Percentiles rank a stretch among this genome's conserved stretches.
These are phyloP conservation scores for Penicillium griseofulvum DNA, from an alignment of 2,329 filamentous ascomycete genomes.

Conservation along the genomic window DNA sequence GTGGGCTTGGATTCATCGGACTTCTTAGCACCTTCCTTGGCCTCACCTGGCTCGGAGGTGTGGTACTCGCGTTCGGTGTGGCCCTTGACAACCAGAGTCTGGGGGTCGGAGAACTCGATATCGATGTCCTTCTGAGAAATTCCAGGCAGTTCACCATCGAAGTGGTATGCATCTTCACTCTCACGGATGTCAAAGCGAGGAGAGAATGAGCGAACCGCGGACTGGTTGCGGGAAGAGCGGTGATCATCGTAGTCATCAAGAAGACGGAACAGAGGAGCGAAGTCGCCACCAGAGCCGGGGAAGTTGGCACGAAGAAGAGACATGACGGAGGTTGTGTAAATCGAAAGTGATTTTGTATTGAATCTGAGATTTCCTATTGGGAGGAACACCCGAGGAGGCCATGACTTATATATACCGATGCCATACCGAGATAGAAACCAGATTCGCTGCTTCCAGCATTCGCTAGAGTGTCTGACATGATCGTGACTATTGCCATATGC, in stretches of 20 bases:
- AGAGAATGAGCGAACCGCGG: slow-evolving; percentile 34
- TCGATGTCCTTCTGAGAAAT: slow-evolving; percentile 47
- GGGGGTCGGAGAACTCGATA: slow-evolving; percentile 49
- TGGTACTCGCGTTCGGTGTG: slow-evolving; percentile 40
- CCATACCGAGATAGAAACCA: too few species aligned
- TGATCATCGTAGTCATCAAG: slow-evolving; percentile 45
- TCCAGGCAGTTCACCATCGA: slow-evolving; percentile 51
- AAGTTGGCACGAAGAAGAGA: slow-evolving; percentile 34
- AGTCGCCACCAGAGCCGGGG: slow-evolving; percentile 35
- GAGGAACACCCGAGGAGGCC: not conserved
- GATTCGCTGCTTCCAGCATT: too few species aligned
- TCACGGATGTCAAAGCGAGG: slow-evolving; percentile 51
- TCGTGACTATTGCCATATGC: too few species aligned
- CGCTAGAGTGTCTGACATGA: too few species aligned
- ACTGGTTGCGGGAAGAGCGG: slow-evolving; percentile 25
- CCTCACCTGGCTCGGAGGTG: slow-evolving; percentile 46
- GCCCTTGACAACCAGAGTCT: slow-evolving; percentile 49
- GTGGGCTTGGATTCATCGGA: slow-evolving; percentile 25
- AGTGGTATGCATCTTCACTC: slow-evolving; percentile 43
- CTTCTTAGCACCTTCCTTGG: slow-evolving; percentile 36
- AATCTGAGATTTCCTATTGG: not conserved
- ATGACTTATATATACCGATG: too few species aligned
- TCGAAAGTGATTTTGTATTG: not conserved
- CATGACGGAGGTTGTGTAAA: slow-evolving; percentile 25
- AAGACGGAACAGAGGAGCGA: slow-evolving; percentile 47